phyloP scores from a whole-genome alignment of 2,329 filamentous ascomycete genomes.

The Periconia sp. region DNA sequence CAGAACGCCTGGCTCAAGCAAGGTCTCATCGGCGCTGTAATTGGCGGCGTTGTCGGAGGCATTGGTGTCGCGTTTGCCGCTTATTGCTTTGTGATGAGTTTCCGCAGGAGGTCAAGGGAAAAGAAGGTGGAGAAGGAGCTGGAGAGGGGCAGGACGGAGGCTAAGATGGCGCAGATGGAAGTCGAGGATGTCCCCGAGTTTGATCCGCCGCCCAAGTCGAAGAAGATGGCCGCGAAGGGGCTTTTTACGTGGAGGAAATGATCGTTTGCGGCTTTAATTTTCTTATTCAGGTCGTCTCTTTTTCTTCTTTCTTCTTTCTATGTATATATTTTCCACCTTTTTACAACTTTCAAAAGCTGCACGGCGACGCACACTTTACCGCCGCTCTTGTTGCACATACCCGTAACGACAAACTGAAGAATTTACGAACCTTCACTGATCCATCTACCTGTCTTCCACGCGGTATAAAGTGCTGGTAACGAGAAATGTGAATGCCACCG shows the following conservation, averaged over 20 bases:
- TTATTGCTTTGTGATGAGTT: slow-evolving; percentile 34
- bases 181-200: slow-evolving; percentile 35
- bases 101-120: slow-evolving; percentile 29
- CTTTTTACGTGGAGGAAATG: slow-evolving; percentile 36
- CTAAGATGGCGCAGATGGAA: slow-evolving; percentile 37
- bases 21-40: slow-evolving; percentile 42
- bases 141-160: slow-evolving; percentile 23
- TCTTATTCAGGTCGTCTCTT: neutral
- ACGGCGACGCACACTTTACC: too few relatives aligned
- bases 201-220: slow-evolving; percentile 26
- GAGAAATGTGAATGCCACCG: too few relatives aligned
- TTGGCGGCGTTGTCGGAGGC: slow-evolving; percentile 43
- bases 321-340: slow-evolving; percentile 8
- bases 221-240: slow-evolving; percentile 20
- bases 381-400: too few relatives aligned
- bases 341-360: too few relatives aligned
- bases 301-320: neutral
- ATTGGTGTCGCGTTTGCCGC: slow-evolving; percentile 28
- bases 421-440: too few relatives aligned
- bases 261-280: slow-evolving; percentile 1
- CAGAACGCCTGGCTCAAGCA: slow-evolving; percentile 33
- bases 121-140: slow-evolving; percentile 29
- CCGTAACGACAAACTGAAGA: too few relatives aligned
- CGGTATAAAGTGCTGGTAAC: too few relatives aligned
- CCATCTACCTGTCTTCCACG: too few relatives aligned